Evolutionary conservation across 2,329 filamentous ascomycete genomes (phyloP).

Genomic region (Pseudopyricularia javanii): DNA sequence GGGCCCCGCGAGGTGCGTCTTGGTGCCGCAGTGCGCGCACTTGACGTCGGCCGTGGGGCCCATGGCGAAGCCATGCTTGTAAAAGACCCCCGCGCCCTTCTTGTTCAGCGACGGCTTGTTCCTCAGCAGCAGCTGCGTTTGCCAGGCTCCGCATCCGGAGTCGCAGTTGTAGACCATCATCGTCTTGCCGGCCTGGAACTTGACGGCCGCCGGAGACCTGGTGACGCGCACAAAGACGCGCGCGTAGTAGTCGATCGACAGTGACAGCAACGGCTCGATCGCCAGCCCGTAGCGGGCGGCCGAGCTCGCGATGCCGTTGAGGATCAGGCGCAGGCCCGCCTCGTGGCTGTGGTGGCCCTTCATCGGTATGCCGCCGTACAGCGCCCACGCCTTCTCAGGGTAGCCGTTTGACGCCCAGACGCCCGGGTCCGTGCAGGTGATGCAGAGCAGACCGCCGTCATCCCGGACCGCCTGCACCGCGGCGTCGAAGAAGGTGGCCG

Average conservation of each 20-base stretch:
- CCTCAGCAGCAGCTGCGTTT: slow-evolving; percentile 64
- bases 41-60: slow-evolving; percentile 53
- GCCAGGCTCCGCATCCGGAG: slow-evolving; percentile 81
- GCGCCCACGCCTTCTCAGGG: slow-evolving; percentile 80
- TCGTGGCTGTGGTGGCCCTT: slow-evolving; percentile 84
- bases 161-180: slow-evolving; percentile 93
- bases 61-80: slow-evolving; percentile 66
- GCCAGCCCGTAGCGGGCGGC: slow-evolving; percentile 77
- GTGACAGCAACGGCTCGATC: slow-evolving; percentile 80
- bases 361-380: slow-evolving; percentile 84
- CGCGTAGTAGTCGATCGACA: slow-evolving; percentile 93
- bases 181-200: slow-evolving; percentile 79
- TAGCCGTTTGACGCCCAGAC: slow-evolving; percentile 94
- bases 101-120: slow-evolving; percentile 62
- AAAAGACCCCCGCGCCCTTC: slow-evolving; percentile 55
- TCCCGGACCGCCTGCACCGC: slow-evolving; percentile 73
- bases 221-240: slow-evolving; percentile 77
- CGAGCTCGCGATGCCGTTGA: slow-evolving; percentile 68
- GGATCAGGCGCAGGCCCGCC: slow-evolving; percentile 72
- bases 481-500: slow-evolving; percentile 82
- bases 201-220: slow-evolving; percentile 73
- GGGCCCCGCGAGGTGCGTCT: slow-evolving; percentile 78
- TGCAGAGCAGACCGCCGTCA: slow-evolving; percentile 81
- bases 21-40: slow-evolving; percentile 76
- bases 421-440: slow-evolving; percentile 92